Evolutionary conservation across 2,329 filamentous ascomycete species (phyloP).

Genomic region (Drechslerella coelobrocha): DNA sequence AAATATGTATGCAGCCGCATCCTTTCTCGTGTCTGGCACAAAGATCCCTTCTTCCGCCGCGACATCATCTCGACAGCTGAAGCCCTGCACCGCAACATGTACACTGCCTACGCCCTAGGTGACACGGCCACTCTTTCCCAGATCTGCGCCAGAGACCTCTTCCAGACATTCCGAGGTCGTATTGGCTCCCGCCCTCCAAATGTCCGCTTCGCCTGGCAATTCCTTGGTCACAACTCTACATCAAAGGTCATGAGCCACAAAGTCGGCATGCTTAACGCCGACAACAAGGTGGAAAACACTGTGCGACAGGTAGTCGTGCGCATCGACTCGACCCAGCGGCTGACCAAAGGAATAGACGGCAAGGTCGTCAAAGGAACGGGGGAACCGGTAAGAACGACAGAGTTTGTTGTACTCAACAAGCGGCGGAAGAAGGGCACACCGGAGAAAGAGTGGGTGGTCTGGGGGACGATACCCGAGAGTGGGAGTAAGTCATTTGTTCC

Average conservation of each 20-base stretch:
- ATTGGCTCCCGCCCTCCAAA: constrained; percentile 47
- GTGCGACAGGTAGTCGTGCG: constrained; percentile 53
- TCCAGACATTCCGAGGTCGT: constrained; percentile 52
- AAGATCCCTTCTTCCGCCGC: constrained; percentile 35
- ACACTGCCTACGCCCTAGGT: constrained; percentile 53
- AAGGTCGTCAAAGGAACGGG: constrained; percentile 50
- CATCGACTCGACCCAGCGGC: constrained; percentile 54
- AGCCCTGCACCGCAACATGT: constrained; percentile 53
- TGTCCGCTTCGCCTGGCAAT: constrained; percentile 52
- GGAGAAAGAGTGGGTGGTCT: constrained; percentile 53
- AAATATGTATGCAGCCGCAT: constrained; percentile 23
- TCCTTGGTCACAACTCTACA: constrained; percentile 45
- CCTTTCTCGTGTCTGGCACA: constrained; percentile 38
- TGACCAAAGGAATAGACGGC: constrained; percentile 50
- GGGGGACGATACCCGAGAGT: constrained; percentile 55
- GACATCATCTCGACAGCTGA: constrained; percentile 50
- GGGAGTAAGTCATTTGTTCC: constrained; percentile 27
- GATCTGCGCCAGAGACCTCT: constrained; percentile 53
- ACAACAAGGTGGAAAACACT: constrained; percentile 42
- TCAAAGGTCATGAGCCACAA: constrained; percentile 52
- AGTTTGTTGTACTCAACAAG: constrained; percentile 54
- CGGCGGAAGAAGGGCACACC: constrained; percentile 42
- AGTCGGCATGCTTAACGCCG: constrained; percentile 26
- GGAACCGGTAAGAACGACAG: constrained; percentile 49
- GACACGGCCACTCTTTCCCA: constrained; percentile 51